These are phyloP conservation scores for Pelagophyceae sp. DNA, from an alignment of 352 stramenopile genomes.

Conservation along the genomic window DNA sequence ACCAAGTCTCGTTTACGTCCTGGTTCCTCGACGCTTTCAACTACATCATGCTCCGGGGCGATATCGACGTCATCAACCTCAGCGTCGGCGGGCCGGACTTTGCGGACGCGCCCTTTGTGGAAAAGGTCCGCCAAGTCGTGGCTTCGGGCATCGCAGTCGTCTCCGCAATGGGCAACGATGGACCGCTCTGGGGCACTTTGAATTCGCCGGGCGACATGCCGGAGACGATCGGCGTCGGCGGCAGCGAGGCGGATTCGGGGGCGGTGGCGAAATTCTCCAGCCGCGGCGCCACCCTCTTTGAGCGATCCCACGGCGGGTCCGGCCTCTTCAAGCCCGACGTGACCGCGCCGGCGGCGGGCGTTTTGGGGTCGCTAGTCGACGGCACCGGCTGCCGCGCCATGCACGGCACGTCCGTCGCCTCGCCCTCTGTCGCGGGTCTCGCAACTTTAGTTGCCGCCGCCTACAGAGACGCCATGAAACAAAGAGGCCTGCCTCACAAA, in stretches of 20 bases:
- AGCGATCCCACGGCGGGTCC: constrained; percentile 58
- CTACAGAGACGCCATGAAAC: constrained; percentile 38
- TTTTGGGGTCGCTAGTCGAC: constrained; percentile 43
- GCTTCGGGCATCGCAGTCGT: constrained; percentile 67
- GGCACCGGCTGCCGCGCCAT: constrained; percentile 49
- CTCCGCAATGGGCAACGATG: constrained; percentile 67
- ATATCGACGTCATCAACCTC: constrained; percentile 66
- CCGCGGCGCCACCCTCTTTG: constrained; percentile 69
- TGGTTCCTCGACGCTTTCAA: constrained; percentile 80
- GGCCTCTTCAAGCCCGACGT: constrained; percentile 71
- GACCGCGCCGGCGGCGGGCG: constrained; percentile 55
- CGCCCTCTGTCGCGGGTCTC: constrained; percentile 62
- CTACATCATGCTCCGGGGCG: constrained; percentile 60
- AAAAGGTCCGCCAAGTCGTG: constrained; percentile 67
- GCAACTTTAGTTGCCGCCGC: constrained; percentile 59
- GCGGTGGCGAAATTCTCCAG: constrained; percentile 64
- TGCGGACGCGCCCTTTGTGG: constrained; percentile 67
- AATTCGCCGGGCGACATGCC: constrained; percentile 70
- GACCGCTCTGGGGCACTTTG: constrained; percentile 64
- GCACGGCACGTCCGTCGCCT: constrained; percentile 67
- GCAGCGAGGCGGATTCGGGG: constrained; percentile 36
- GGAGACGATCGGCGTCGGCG: constrained; percentile 68
- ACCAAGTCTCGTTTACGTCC: constrained; percentile 70
- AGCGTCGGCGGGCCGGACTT: constrained; percentile 70
- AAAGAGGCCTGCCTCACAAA: constrained; percentile 30